Evolutionary conservation across 2,329 filamentous ascomycete species (phyloP).

Genomic region (Xylaria sp.): DNA sequence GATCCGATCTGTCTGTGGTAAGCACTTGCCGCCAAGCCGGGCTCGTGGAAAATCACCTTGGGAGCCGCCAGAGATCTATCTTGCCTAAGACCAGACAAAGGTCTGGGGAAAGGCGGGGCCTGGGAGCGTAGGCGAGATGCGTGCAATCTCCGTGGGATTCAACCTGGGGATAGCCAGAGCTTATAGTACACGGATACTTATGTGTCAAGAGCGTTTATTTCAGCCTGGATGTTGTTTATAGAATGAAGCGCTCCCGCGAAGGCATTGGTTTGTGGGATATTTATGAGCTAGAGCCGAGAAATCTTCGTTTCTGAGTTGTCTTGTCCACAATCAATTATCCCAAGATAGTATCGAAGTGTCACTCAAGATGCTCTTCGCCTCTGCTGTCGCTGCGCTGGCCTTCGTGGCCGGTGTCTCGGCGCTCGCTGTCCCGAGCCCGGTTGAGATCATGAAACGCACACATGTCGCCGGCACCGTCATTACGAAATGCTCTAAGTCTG

Average conservation of each 20-base stretch:
- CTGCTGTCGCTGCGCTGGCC: constrained; percentile 40
- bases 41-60: constrained; percentile 14
- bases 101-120: neutral
- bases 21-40: constrained; percentile 23
- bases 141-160: constrained; percentile 21
- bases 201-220: neutral
- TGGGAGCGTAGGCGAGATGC: constrained; percentile 16
- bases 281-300: neutral
- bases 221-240: constrained; percentile 5
- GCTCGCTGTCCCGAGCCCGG: constrained; percentile 51
- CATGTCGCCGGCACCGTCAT: constrained; percentile 58
- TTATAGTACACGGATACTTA: neutral
- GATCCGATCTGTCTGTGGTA: neutral
- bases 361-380: constrained; percentile 30
- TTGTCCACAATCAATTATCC: neutral
- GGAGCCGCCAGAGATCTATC: neutral
- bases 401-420: constrained; percentile 42
- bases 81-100: neutral
- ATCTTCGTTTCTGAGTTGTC: neutral
- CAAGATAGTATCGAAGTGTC: neutral
- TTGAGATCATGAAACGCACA: constrained; percentile 56
- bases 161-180: neutral
- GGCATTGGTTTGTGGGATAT: neutral
- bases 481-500: constrained; percentile 57
- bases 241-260: neutral